Evolutionary conservation across 768 basidiomycete genomes (phyloP), one percentile per base, ranked within the genome.

Genomic region (Podaxis carcinomalis): DNA sequence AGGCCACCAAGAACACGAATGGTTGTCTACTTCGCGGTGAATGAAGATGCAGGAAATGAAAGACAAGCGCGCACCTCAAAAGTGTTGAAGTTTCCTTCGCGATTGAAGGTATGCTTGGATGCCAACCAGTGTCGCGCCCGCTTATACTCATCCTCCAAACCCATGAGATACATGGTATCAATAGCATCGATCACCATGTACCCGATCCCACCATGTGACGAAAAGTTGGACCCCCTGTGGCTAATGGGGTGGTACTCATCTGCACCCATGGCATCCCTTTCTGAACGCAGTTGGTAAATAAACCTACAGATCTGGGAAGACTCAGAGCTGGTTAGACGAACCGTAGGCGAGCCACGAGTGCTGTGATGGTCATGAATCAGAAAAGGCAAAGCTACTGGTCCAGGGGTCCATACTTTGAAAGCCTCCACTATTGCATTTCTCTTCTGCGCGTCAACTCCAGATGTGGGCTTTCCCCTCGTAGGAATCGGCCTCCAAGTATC

Each of bases 1-100:
- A 98, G 83, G 1, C 96, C 96, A 1, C 96, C 96, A 4, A 98
- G 79, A 7, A 97, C 82, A 28, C 95, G 90, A 57, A 95, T 97
- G 0, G 95, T 98, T 1, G 90, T 94, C 94, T 96, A 66, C 5
- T 36, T 47, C 35, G 50, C 59, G 25, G 16, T 39, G 42, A 56
- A 5, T 56, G 1, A 47, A 27, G 14, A 46, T 16, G 19, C 19
- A 36, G 23, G 59, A 13, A 19, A 52, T 4, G 10, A 14, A 47
- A 56, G 49, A 64, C 0, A 32, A 2, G 75, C 0, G 64, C 85
- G 42, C 64, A 89, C 94, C 81, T 98, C 95, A 68, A 97, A 97
- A 0, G 92, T 92, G 71, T 88, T 97, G 72, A 88, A 92, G 49
- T 84, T 75, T 28, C 80, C 92, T 67, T 95, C 86, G n/a, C 84